A percentile compares a stretch with the other conserved stretches of the same genome.
Conservation (phyloP, 768 basidiomycete species). For the Kwoniella europaea region DNA sequence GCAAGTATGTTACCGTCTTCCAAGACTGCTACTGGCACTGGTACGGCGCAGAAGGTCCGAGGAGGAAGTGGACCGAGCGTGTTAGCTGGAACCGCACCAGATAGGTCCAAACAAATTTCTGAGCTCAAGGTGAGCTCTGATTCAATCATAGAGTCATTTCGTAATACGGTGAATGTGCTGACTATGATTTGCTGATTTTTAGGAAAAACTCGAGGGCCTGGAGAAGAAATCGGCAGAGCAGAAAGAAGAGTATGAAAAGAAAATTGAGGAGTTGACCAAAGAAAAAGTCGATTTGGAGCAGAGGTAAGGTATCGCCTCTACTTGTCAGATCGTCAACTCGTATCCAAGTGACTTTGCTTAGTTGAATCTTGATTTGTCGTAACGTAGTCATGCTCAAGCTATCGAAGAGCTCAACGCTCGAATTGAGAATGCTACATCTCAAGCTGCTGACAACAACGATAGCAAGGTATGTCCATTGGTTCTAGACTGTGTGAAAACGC, state of each 20-base stretch:
- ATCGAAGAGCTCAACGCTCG: constrained; percentile 10
- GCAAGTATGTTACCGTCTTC: constrained; percentile 24
- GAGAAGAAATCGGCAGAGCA: constrained; percentile 23
- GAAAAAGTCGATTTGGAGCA: constrained; percentile 34
- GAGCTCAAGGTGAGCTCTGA: constrained; percentile 28
- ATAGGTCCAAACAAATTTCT: constrained; percentile 19
- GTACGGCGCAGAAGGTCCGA: constrained; percentile 18
- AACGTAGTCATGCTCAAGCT: constrained; percentile 22
- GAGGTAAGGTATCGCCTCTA: constrained; percentile 21
- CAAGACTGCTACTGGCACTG: not conserved
- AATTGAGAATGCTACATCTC: not conserved
- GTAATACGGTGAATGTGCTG: too few species aligned
- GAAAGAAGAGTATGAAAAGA: constrained; percentile 25
- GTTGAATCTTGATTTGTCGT: not conserved
- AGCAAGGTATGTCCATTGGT: not conserved
- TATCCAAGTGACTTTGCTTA: not conserved
- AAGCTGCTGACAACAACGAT: constrained; percentile 1
- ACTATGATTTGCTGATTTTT: not conserved
- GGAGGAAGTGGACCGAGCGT: constrained; percentile 18
- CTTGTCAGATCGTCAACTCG: not conserved
- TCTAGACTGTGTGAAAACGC: too few species aligned
- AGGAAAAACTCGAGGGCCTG: constrained; percentile 20
- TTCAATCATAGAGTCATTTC: too few species aligned
- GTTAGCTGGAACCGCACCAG: constrained; percentile 3
- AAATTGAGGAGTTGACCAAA: constrained; percentile 12